phyloP scores from a whole-genome alignment of 2,329 filamentous ascomycete genomes.

The Colletotrichum trifolii region DNA sequence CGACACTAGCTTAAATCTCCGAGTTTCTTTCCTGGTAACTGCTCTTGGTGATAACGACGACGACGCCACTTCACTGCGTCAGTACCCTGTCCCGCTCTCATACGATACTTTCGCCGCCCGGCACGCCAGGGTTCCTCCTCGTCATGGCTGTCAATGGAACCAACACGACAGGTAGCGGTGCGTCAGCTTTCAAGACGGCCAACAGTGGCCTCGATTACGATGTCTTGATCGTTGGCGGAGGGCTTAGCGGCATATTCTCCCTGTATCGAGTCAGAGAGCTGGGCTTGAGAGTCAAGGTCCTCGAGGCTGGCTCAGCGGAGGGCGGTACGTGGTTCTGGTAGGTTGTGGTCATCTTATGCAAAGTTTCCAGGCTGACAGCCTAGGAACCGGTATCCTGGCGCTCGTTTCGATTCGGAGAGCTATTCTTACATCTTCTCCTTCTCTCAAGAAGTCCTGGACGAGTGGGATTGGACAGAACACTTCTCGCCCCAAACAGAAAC shows the following conservation, averaged over 20 bases:
- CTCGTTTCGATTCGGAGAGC: conserved; percentile 58
- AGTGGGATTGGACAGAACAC: conserved; percentile 53
- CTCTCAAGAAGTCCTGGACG: conserved; percentile 52
- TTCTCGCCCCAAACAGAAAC: conserved; percentile 50
- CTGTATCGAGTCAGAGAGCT: conserved; percentile 54
- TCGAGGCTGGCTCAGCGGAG: conserved; percentile 53
- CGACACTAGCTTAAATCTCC: background rate
- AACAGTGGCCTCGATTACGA: conserved; percentile 44
- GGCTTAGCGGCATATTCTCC: conserved; percentile 54
- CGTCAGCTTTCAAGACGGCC: conserved; percentile 5
- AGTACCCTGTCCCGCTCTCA: too few species aligned
- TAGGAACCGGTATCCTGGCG: conserved; percentile 56
- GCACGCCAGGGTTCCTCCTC: background rate
- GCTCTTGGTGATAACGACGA: too few species aligned
- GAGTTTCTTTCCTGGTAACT: background rate
- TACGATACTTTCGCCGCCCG: background rate
- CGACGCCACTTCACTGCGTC: too few species aligned
- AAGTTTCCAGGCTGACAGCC: background rate
- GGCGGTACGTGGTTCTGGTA: conserved; percentile 60
- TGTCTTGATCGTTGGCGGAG: conserved; percentile 53
- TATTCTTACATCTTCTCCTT: conserved; percentile 58
- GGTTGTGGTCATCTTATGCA: background rate
- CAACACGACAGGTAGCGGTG: background rate
- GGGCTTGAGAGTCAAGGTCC: conserved; percentile 47
- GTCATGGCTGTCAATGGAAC: background rate